Base-by-base conservation (phyloP, 352 stramenopile species). In the Pythium sp. region DNA sequence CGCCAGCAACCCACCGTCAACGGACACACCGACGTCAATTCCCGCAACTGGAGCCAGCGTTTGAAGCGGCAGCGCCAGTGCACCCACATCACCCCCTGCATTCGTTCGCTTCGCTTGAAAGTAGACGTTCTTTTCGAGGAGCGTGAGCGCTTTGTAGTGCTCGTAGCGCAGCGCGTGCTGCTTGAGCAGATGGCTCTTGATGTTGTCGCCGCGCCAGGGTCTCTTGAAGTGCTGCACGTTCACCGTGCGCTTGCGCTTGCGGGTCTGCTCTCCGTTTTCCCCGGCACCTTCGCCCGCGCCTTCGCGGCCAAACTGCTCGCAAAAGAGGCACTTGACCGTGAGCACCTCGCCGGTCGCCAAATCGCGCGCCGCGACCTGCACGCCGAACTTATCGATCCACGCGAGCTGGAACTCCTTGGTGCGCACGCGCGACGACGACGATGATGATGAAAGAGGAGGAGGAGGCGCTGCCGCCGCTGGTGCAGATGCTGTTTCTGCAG, bases 181-280 rank as follows among this genome's bases (percentile, higher is more conserved):
- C 41, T 63, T 63, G 55, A 54, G 41, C 55, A 69, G 38, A 24
- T 69, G 64, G 64, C 64, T 69, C 36, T 36, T 51, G 32, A 69
- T 58, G 64, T 64, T 69, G 41, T 69, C 55, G 54, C 64, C 64
- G 64, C 64, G 55, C 64, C 64, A 69, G 20, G 64, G 55, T 30
- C 36, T 22, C 64, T 69, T 69, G 30, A 69, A 69, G 38, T 62
- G 34, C 63, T 63, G 63, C 26, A 68, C 63, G 55, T 68, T 68
- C 18, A 41, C 20, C 12, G 63, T 63, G 63, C 63, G 63, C 55
- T 63, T 63, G 63, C 63, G 63, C 41, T 68, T 68, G 38, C 63
- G 63, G 9, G 8, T n/a, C 24, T 55, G 34, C 1, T 68, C 62
- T 5, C 59, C 62, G 14, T n/a, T n/a, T 7, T n/a, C 41, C 9